Evolutionary conservation across 177 flowering plant species (phyloP), one percentile per base, ranked within the genome.

Genomic region (Telopea speciosissima): DNA sequence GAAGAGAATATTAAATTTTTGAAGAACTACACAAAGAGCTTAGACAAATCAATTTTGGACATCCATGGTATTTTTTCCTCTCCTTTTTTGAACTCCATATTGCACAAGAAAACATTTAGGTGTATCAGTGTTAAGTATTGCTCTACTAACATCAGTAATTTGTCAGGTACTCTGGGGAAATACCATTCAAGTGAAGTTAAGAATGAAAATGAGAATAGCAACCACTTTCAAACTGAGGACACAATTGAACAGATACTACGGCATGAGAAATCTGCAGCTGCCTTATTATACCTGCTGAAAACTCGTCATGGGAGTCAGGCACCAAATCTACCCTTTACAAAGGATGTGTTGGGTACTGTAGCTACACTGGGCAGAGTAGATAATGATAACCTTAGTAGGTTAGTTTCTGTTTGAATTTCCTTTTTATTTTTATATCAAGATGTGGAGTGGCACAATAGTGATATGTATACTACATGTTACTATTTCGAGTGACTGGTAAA

Each of bases 331-430:
- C 17, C 81, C 13, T 73, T 81, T 67, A 78, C 72, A 45, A 84
- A 90, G 82, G 90, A 87, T 79, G 88, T 95, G 68, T 24, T 93
- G 66, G 98, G 98, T 26, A 71, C 86, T 74, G 96, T 95, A 70
- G 97, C 97, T 65, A 79, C 79, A 17, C 96, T 95, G 72, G 97
- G 88, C 63, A 83, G 81, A 75, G 87, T 89, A 22, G 87, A 86
- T 45, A 89, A 91, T 84, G 89, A 85, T 67, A 88, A 89, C 77
- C 91, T 94, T 72, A 86, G 91, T 86, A 86, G 96, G 98, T 89
- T 28, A 62, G 68, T 61, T 56, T 61, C 42, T 24, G 40, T 25
- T 24, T 16, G 16, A 17, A 24, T 23, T 62, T 70, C 23, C 13
- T 21, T 67, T 26, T 22, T 42, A 1, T 16, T 23, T 66, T 22